These are phyloP conservation scores for Croton setiger DNA, from an alignment of 441 rosid species.

Conservation along the genomic window DNA sequence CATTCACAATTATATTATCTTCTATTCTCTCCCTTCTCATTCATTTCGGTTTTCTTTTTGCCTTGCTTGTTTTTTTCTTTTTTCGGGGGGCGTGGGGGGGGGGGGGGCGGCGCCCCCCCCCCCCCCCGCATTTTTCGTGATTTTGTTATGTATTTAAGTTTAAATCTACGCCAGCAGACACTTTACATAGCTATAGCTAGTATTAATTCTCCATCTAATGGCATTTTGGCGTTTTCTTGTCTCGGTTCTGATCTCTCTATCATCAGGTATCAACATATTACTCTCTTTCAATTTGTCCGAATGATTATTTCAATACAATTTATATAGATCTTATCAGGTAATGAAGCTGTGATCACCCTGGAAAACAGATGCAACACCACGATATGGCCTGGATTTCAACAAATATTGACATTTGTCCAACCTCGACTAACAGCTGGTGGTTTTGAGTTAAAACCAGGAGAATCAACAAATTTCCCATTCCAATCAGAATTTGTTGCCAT, in stretches of 20 bases:
- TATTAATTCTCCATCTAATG: not conserved
- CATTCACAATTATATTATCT: too few species aligned
- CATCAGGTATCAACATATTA: not conserved
- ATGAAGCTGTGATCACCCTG: not conserved
- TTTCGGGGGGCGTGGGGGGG: too few species aligned
- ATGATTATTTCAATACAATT: too few species aligned
- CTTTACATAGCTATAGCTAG: not conserved
- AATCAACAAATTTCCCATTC: not conserved
- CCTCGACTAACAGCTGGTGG: not conserved
- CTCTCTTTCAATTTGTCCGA: too few species aligned
- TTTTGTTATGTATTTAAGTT: too few species aligned
- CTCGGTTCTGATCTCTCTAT: not conserved
- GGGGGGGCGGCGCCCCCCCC: too few species aligned
- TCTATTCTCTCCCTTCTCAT: too few species aligned
- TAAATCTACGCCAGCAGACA: not conserved
- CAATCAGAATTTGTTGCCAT: not conserved
- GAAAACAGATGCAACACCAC: slow-evolving; percentile 1
- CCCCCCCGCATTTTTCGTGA: too few species aligned
- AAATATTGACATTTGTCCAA: too few species aligned
- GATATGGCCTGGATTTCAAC: slow-evolving; percentile 4
- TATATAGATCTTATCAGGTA: not conserved
- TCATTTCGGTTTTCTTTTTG: too few species aligned
- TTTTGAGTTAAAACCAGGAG: not conserved
- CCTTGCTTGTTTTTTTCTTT: too few species aligned
- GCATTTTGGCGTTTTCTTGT: not conserved